phyloP scores from a whole-genome alignment of 192 early-diverging fungal species.

The Physocladia obscura region DNA sequence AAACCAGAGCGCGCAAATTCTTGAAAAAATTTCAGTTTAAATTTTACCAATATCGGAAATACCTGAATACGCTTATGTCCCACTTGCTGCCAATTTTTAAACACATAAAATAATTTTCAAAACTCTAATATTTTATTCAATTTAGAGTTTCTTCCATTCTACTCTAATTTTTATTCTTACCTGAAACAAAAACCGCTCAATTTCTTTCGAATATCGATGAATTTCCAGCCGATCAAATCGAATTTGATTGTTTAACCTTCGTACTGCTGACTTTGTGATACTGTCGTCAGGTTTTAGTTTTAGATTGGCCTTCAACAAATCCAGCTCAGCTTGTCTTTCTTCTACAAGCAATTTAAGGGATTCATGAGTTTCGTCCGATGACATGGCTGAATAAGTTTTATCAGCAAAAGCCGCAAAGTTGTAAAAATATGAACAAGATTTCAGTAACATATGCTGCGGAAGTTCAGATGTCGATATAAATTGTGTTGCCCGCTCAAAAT shows the following conservation, averaged over 20 bases:
- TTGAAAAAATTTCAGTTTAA: neutral
- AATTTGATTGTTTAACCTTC: constrained; percentile 43
- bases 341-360: constrained; percentile 31
- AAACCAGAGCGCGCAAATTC: constrained; percentile 50
- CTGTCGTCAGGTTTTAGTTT: constrained; percentile 27
- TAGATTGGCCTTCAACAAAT: constrained; percentile 26
- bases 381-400: constrained; percentile 35
- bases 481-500: constrained; percentile 34
- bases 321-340: constrained; percentile 33
- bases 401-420: constrained; percentile 51
- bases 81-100: constrained; percentile 34
- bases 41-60: neutral
- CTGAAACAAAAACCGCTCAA: constrained; percentile 31
- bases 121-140: constrained; percentile 7
- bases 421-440: constrained; percentile 23
- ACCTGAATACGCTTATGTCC: constrained; percentile 47
- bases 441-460: too few relatives aligned
- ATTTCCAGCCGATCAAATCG: constrained; percentile 41
- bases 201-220: constrained; percentile 26
- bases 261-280: neutral
- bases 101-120: constrained; percentile 47
- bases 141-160: neutral
- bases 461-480: too few relatives aligned
- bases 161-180: neutral
- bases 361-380: constrained; percentile 35